These are phyloP conservation scores for Domatiomyces globalis DNA, from an alignment of 2,329 filamentous ascomycete species.

Conservation along the genomic window DNA sequence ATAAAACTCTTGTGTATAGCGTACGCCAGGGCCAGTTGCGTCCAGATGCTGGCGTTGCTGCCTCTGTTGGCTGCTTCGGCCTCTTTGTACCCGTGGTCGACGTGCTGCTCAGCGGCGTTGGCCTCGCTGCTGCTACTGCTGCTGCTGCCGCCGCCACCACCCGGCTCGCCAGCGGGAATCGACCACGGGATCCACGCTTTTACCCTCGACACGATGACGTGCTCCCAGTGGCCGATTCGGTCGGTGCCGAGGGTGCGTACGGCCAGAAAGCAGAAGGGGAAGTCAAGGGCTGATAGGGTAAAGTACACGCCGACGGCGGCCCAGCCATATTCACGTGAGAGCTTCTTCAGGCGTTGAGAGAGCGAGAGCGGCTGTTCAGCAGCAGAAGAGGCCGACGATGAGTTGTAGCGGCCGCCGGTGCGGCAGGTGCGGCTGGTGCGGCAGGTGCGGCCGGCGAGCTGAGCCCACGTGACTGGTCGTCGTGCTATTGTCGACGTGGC, in stretches of 20 bases:
- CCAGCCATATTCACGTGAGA: constrained; percentile 91
- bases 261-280: constrained; percentile 86
- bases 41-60: constrained; percentile 65
- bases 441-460: constrained; percentile 10
- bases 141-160: constrained; percentile 4
- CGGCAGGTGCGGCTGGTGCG: neutral
- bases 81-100: constrained; percentile 42
- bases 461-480: constrained; percentile 4
- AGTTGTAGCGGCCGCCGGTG: constrained; percentile 11
- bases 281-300: constrained; percentile 67
- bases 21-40: constrained; percentile 83
- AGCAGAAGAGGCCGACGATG: constrained; percentile 13
- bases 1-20: constrained; percentile 98
- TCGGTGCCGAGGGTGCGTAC: constrained; percentile 75
- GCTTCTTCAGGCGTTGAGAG: constrained; percentile 60
- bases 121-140: constrained; percentile 3
- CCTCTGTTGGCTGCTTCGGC: constrained; percentile 47
- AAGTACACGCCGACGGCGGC: constrained; percentile 84
- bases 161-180: constrained; percentile 7
- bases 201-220: constrained; percentile 28
- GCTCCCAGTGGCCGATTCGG: constrained; percentile 51
- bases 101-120: constrained; percentile 19
- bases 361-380: constrained; percentile 36
- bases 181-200: constrained; percentile 22
- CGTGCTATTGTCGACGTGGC: constrained; percentile 1